Conservation (phyloP, 805 yeast species). For the Myxozyma vanderwaltii region DNA sequence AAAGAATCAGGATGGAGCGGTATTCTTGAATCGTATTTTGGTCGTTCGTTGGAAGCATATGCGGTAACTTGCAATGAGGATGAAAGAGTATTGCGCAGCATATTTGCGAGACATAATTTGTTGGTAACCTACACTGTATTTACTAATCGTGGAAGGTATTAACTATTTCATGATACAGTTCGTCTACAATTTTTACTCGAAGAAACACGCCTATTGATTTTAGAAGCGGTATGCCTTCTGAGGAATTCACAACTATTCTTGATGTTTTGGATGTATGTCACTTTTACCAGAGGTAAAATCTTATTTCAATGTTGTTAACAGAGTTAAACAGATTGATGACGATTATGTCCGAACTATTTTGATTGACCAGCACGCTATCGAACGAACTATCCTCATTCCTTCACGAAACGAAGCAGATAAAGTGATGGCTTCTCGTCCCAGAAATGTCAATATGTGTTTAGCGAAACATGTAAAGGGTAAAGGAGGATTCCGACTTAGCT, state of each 20-base stretch:
- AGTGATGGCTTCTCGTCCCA: slow-evolving; percentile 44
- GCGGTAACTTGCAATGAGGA: slow-evolving; percentile 69
- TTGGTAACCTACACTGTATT: slow-evolving; percentile 37
- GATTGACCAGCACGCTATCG: slow-evolving; percentile 62
- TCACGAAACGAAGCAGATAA: slow-evolving; percentile 56
- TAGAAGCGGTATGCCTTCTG: slow-evolving; percentile 48
- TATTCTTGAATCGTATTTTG: slow-evolving; percentile 59
- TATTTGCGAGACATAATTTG: slow-evolving; percentile 38
- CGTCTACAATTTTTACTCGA: slow-evolving; percentile 53
- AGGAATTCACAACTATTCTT: slow-evolving; percentile 51
- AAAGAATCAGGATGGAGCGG: slow-evolving; percentile 61
- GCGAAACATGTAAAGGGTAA: slow-evolving; percentile 51
- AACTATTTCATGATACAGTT: slow-evolving; percentile 35
- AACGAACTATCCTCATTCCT: slow-evolving; percentile 57
- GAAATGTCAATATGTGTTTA: slow-evolving; percentile 49
- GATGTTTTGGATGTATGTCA: slow-evolving; percentile 54
- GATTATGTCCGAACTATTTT: slow-evolving; percentile 60
- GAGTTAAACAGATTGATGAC: slow-evolving; percentile 46
- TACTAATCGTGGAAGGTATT: background rate
- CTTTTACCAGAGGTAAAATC: background rate
- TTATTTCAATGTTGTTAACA: background rate
- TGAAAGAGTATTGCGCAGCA: slow-evolving; percentile 41
- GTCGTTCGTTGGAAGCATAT: slow-evolving; percentile 58
- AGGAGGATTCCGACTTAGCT: slow-evolving; percentile 48
- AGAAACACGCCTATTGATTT: slow-evolving; percentile 61